Base-by-base conservation (phyloP, 2,329 filamentous ascomycete species). In the Colletotrichum filicis region DNA sequence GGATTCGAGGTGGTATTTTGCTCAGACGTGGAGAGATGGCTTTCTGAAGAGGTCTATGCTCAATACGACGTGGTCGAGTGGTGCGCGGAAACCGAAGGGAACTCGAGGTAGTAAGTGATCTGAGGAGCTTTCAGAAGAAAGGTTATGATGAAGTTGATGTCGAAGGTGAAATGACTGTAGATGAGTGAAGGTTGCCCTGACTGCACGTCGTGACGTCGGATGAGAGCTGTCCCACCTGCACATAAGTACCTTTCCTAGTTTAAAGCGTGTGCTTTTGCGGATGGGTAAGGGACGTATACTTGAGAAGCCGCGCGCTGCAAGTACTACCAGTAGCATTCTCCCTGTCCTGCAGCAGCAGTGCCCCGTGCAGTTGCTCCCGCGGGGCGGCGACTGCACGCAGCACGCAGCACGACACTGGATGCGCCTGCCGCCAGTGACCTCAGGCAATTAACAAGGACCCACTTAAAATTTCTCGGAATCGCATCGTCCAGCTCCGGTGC, bases 141-240 rank as follows among this genome's bases (percentile, higher is more conserved):
- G 42, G 19, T 22, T 49, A 8, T 19, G 8, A n/a, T 49, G 19
- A n/a, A 22, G 42, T n/a, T 49, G 19, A 22, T 7, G 42, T 49
- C 7, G 42, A 49, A n/a, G 5, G 55, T n/a, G 46, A 24, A 11
- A 14, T 19, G 11, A 24, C 32, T 35, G 19, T 24, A 37, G 9
- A 6, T 53, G 16, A 52, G 16, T 53, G 30, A 32, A 19, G 37
- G 63, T 22, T 49, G 64, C 42, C 28, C 52, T 42, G 22, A 55
- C 42, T 65, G 66, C 60, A 68, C 49, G 52, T 42, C 32, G 66
- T 65, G 66, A 65, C 46, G 66, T 68, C n/a, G 58, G 24, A 22
- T 11, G 32, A 35, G 52, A 57, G 28, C 11, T 14, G 52, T 4
- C 57, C 57, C 67, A 28, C 57, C 26, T 32, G 58, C 57, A 24